A percentile compares a stretch with the other conserved stretches of the same genome.
These are phyloP conservation scores for Penicillium flavigenum DNA, from an alignment of 495 filamentous ascomycete genomes.

Conservation along the genomic window DNA sequence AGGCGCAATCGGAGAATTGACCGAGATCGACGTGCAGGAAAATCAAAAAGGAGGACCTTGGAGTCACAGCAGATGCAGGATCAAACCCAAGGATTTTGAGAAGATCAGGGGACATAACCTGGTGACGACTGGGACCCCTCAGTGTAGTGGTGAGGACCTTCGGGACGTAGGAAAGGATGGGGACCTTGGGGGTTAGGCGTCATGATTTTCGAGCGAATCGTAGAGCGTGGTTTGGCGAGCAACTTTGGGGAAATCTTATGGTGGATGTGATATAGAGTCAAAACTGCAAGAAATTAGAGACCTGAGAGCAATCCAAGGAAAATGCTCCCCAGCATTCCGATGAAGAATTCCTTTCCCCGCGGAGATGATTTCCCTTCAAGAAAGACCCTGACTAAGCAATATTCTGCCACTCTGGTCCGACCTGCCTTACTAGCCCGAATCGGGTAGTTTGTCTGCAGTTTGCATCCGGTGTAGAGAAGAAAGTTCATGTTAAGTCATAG, in stretches of 20 bases:
- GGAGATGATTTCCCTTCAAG: not conserved
- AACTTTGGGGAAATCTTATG: not conserved
- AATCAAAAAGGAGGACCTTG: slow-evolving; percentile 28
- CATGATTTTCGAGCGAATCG: slow-evolving; percentile 25
- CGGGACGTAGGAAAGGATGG: slow-evolving; percentile 24
- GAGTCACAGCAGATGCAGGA: slow-evolving; percentile 2
- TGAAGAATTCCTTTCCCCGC: slow-evolving; percentile 14
- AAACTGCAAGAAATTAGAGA: not conserved
- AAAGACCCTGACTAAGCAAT: slow-evolving; percentile 1
- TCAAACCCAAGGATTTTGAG: slow-evolving; percentile 3
- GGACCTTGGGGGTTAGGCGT: slow-evolving; percentile 41
- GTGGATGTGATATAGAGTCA: not conserved
- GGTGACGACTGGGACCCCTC: slow-evolving; percentile 1
- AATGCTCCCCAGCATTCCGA: slow-evolving; percentile 10
- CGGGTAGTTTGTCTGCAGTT: not conserved
- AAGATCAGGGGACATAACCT: slow-evolving; percentile 7
- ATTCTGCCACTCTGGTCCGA: slow-evolving; percentile 8
- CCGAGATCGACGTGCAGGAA: slow-evolving; percentile 24
- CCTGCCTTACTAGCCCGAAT: not conserved
- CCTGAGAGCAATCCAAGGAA: not conserved
- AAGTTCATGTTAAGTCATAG: not conserved
- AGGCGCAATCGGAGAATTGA: slow-evolving; percentile 26
- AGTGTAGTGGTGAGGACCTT: slow-evolving; percentile 34
- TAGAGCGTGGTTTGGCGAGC: slow-evolving; percentile 17
- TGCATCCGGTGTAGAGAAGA: not conserved